Evolutionary conservation across 2,329 filamentous ascomycete species (phyloP).

Genomic region (Thelonectria rubi): DNA sequence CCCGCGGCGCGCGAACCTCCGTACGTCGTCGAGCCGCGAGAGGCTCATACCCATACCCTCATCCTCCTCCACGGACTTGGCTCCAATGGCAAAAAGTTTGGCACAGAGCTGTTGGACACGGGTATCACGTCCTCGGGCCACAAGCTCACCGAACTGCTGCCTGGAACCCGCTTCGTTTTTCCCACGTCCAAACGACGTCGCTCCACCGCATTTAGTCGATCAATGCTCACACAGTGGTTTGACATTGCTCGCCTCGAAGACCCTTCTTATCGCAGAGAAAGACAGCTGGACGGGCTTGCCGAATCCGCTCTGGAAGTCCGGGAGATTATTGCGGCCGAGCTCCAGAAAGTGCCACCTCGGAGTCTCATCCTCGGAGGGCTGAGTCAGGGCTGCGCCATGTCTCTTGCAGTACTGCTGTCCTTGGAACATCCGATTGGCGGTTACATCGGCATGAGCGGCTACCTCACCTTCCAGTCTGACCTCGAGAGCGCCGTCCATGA

Average conservation of each 20-base stretch:
- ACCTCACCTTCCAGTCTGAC: conserved; percentile 52
- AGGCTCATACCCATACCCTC: conserved; percentile 40
- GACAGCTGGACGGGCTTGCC: conserved; percentile 43
- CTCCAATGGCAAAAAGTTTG: conserved; percentile 47
- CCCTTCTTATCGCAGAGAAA: conserved; percentile 51
- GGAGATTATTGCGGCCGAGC: conserved; percentile 48
- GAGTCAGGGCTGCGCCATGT: conserved; percentile 63
- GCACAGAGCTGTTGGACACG: conserved; percentile 45
- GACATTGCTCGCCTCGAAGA: conserved; percentile 54
- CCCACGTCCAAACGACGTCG: conserved; percentile 58
- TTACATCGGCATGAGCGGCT: conserved; percentile 59
- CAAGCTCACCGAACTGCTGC: no score
- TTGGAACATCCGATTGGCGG: conserved; percentile 51
- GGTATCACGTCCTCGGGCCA: conserved; percentile 37
- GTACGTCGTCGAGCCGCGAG: conserved; percentile 36
- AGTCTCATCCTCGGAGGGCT: conserved; percentile 61
- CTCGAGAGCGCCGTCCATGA: conserved; percentile 42
- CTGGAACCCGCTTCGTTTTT: conserved; percentile 48
- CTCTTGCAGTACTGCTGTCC: conserved; percentile 53
- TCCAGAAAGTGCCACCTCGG: conserved; percentile 36
- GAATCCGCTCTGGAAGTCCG: conserved; percentile 23
- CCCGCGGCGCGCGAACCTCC: conserved; percentile 13
- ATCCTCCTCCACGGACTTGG: conserved; percentile 46
- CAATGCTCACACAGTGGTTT: conserved; percentile 61
- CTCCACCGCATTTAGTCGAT: conserved; percentile 53